These are phyloP conservation scores for Pythium brassicae DNA, from an alignment of 352 stramenopile genomes.

Conservation along the genomic window DNA sequence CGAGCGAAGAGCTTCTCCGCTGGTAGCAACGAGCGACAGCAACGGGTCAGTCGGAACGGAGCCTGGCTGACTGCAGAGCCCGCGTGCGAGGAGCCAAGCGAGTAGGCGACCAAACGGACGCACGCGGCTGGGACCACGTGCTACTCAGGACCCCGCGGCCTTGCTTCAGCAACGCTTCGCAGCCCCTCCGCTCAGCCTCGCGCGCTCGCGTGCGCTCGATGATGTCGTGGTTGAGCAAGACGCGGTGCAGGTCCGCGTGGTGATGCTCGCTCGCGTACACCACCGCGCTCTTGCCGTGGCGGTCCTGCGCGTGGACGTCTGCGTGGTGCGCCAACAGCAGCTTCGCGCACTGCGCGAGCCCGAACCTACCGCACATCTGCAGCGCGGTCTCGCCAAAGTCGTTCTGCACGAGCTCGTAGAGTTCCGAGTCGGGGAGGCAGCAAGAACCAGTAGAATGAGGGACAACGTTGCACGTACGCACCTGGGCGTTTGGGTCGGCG, in stretches of 20 bases:
- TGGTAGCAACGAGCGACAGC: constrained; percentile 6
- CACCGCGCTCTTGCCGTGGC: constrained; percentile 33
- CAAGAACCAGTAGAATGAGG: neutral
- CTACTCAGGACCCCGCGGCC: constrained; percentile 37
- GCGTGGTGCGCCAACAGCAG: constrained; percentile 43
- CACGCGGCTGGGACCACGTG: constrained; percentile 55
- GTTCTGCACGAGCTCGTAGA: constrained; percentile 54
- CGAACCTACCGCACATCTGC: constrained; percentile 47
- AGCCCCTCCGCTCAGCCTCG: constrained; percentile 25
- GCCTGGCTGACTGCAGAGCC: neutral
- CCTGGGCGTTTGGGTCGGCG: constrained; percentile 48
- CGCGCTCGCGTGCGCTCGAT: constrained; percentile 32
- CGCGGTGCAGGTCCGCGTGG: constrained; percentile 28
- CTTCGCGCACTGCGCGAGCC: constrained; percentile 48
- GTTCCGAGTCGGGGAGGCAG: no score
- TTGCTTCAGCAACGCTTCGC: constrained; percentile 25
- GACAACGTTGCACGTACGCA: constrained; percentile 16
- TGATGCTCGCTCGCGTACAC: constrained; percentile 31
- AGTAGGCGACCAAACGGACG: neutral
- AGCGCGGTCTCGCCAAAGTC: constrained; percentile 53
- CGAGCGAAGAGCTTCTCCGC: constrained; percentile 39
- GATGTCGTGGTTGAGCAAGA: constrained; percentile 37
- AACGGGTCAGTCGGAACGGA: neutral
- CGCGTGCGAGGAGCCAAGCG: no score
- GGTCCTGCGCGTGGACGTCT: constrained; percentile 28